Percentiles rank a stretch among this genome's conserved stretches.
These are phyloP conservation scores for Populus hybrid DNA, from an alignment of 441 rosid genomes.

Conservation along the genomic window DNA sequence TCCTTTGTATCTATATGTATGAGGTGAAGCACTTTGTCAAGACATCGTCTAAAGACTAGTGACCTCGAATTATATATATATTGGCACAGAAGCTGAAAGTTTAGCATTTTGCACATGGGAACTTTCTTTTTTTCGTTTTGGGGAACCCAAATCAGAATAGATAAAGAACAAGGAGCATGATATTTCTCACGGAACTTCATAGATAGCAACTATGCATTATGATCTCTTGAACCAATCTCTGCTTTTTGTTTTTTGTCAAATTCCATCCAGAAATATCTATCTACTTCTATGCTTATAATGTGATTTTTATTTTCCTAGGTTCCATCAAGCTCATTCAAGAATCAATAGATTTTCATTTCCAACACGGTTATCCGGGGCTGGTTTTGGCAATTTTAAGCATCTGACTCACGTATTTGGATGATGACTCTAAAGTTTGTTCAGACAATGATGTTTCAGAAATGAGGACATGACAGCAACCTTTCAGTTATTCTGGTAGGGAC, in stretches of 20 bases:
- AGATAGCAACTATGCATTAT: neutral
- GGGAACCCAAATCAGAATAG: neutral
- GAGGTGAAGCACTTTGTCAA: neutral
- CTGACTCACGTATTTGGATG: neutral
- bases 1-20: no score
- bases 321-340: conserved; percentile 57
- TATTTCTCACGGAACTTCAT: no score
- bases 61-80: neutral
- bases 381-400: neutral
- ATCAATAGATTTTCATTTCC: conserved; percentile 19
- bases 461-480: neutral
- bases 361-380: neutral
- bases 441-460: neutral
- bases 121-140: no score
- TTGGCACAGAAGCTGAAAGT: neutral
- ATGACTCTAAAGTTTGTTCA: neutral
- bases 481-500: neutral
- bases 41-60: neutral
- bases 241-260: neutral
- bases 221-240: neutral
- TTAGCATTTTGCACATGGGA: no score
- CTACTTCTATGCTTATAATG: conserved; percentile 5
- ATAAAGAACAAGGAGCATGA: no score
- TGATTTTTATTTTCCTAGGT: conserved; percentile 38
- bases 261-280: neutral